Conservation (phyloP, 1,139 yeast species). For the Starmera stellimalicola region DNA sequence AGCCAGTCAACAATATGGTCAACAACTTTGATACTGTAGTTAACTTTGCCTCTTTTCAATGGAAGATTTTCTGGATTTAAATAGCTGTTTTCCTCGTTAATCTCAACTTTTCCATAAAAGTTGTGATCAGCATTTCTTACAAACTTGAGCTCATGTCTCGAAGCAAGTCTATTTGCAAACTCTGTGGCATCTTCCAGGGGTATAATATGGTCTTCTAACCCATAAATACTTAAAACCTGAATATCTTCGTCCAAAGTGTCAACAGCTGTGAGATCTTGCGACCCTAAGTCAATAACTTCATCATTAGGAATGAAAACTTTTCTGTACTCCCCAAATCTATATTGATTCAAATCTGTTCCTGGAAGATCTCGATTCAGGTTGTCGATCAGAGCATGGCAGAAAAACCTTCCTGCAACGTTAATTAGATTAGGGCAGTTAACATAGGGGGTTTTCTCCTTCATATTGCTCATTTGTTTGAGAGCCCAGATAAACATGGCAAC, state of each 20-base stretch:
- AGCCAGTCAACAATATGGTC: constrained; percentile 46
- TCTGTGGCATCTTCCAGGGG: constrained; percentile 53
- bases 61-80: constrained; percentile 35
- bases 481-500: constrained; percentile 77
- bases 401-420: constrained; percentile 64
- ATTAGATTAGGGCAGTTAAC: constrained; percentile 53
- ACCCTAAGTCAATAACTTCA: constrained; percentile 49
- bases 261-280: constrained; percentile 37
- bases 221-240: constrained; percentile 62
- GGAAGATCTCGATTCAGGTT: constrained; percentile 22
- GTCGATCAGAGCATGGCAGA: constrained; percentile 26
- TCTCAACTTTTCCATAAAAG: constrained; percentile 44
- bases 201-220: constrained; percentile 55
- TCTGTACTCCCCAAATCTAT: constrained; percentile 42
- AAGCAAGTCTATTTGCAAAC: constrained; percentile 47
- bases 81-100: constrained; percentile 23
- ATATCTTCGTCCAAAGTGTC: constrained; percentile 35
- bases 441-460: constrained; percentile 23
- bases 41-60: constrained; percentile 35
- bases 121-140: constrained; percentile 75
- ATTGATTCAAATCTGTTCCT: constrained; percentile 30
- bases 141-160: constrained; percentile 49
- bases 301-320: constrained; percentile 33
- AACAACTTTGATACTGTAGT: constrained; percentile 49
- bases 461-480: constrained; percentile 28